Evolutionary conservation across 2,329 filamentous ascomycete species (phyloP).

Genomic region (Beauveria australis): DNA sequence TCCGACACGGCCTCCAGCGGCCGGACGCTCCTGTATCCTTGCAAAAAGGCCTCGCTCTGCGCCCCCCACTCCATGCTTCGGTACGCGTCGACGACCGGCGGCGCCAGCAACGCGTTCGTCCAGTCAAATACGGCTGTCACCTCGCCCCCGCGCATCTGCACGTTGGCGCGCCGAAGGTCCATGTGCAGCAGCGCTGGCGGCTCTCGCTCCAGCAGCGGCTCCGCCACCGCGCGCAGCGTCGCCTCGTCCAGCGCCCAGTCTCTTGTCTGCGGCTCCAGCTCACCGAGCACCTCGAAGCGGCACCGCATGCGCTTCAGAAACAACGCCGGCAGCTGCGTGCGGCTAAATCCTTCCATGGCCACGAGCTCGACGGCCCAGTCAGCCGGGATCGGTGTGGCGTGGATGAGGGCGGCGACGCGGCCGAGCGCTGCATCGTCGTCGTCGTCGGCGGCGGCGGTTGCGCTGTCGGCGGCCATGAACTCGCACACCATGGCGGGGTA

Average conservation of each 20-base stretch:
- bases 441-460: neutral
- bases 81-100: conserved; percentile 12
- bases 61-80: conserved; percentile 13
- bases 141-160: conserved; percentile 2
- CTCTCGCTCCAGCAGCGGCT: conserved; percentile 3
- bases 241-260: conserved; percentile 2
- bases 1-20: conserved; percentile 1
- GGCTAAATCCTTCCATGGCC: conserved; percentile 10
- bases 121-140: conserved; percentile 14
- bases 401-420: conserved; percentile 12
- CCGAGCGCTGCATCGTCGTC: conserved; percentile 6
- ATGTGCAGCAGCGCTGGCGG: conserved; percentile 13
- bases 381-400: conserved; percentile 5
- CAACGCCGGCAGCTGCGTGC: neutral
- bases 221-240: conserved; percentile 5
- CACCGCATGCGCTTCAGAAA: conserved; percentile 13
- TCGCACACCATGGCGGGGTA: conserved; percentile 15
- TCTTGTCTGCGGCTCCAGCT: conserved; percentile 4
- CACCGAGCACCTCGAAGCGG: conserved; percentile 10
- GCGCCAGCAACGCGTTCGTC: conserved; percentile 13
- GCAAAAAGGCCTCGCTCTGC: conserved; percentile 8
- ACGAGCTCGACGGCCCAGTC: conserved; percentile 11
- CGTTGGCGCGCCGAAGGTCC: conserved; percentile 14
- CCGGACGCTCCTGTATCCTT: conserved; percentile 5
- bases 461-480: conserved; percentile 10